Evolutionary conservation across 1,139 yeast genomes (phyloP), one percentile per base, ranked within the genome.

Genomic region (Fermentozyma sake): DNA sequence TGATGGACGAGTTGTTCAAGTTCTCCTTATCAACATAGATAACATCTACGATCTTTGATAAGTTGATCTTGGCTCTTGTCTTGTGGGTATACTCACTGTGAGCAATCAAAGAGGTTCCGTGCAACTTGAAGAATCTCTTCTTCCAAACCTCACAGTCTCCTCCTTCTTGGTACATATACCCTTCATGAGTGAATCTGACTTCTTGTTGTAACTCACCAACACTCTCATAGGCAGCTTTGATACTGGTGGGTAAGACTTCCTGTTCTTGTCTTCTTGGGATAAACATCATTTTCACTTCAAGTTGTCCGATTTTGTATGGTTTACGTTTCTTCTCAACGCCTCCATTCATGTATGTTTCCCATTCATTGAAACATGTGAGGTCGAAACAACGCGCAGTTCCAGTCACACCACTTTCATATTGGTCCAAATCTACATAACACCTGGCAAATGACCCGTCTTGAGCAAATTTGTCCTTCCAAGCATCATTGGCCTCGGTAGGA

Each of bases 381-480:
- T 70, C 69, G 44, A 76, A 71, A 28, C 63, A 63, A 23, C 63
- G 60, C 0, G 76, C 65, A 29, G 59, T 57, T 15, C 84, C 82
- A 12, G 70, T 72, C 17, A 80, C 61, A 23, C 65, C 66, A 14
- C 62, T 55, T 43, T 77, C 78, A 42, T 72, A 72, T 37, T 76
- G 77, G 22, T 72, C 68, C 39, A 87, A 72, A 26, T 72, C 72
- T 31, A 89, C 62, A 41, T 78, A 76, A 34, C 85, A 72, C 41
- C 89, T 69, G 3, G 85, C 95, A 61, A 84, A 86, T 7, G 95
- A 82, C 1, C 97, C 97, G 56, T 89, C 96, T 27, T 64, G 66
- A 2, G 95, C 95, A 38, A 82, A 66, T 33, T 71, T 61, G 24
- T 58, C 51, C 18, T 63, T 65, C 77, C 87, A 74, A 3, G 66